Conservation (phyloP, 2,329 filamentous ascomycete species). For the Pseudopithomyces chartarum region DNA sequence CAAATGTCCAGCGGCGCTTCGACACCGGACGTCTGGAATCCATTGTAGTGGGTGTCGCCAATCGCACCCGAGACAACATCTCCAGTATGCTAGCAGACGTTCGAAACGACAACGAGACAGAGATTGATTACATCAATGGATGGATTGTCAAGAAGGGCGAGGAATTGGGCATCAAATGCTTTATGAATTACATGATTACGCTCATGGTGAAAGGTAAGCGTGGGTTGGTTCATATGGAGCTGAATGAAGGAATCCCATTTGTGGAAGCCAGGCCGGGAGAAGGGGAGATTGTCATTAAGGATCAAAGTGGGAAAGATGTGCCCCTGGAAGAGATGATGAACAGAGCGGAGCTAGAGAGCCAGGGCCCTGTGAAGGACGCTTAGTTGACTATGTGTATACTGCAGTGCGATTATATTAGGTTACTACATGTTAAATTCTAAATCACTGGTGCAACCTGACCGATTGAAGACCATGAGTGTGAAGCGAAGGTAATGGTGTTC, state of each 20-base stretch:
- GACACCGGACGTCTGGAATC: conserved; percentile 65
- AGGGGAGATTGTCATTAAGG: conserved; percentile 6
- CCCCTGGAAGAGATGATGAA: neutral
- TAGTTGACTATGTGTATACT: neutral
- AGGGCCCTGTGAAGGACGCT: neutral
- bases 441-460: no score
- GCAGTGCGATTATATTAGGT: no score
- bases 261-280: conserved; percentile 17
- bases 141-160: conserved; percentile 79
- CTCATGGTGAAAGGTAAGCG: conserved; percentile 75
- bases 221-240: conserved; percentile 49
- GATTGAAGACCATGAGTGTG: no score
- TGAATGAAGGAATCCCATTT: conserved; percentile 47
- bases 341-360: neutral
- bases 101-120: conserved; percentile 64
- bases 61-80: conserved; percentile 60
- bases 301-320: neutral
- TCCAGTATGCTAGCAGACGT: conserved; percentile 74
- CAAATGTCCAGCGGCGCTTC: conserved; percentile 64
- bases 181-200: conserved; percentile 74
- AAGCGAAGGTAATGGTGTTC: neutral
- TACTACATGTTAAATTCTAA: no score
- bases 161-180: conserved; percentile 72
- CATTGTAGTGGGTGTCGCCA: conserved; percentile 60
- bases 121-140: conserved; percentile 85